Percentiles rank a stretch among this genome's conserved stretches.
Evolutionary conservation across 2,329 filamentous ascomycete genomes (phyloP).

Genomic region (Ilyonectria robusta): DNA sequence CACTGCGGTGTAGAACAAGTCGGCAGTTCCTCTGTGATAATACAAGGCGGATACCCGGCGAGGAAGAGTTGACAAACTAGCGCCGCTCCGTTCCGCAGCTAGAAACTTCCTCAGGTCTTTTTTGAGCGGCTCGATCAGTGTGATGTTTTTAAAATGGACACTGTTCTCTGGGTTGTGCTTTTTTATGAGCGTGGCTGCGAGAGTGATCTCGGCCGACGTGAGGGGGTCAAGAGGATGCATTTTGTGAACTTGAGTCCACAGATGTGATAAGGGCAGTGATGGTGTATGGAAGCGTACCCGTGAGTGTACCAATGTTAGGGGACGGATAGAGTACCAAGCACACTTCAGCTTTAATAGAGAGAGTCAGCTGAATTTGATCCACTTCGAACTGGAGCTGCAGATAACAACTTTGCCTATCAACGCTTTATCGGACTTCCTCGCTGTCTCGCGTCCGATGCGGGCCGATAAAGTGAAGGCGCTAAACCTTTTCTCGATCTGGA

Average conservation of each 20-base stretch:
- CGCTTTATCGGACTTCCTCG: neutral
- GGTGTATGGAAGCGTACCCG: neutral
- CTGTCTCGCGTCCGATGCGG: constrained; percentile 8
- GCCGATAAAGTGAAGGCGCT: constrained; percentile 1
- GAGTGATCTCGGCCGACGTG: constrained; percentile 7
- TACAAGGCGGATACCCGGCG: constrained; percentile 20
- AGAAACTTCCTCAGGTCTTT: constrained; percentile 24
- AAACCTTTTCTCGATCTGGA: neutral
- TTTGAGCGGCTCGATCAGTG: constrained; percentile 30
- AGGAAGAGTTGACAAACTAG: neutral
- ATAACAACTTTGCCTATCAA: neutral
- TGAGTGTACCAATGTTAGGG: neutral
- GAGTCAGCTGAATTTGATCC: neutral
- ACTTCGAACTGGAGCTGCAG: constrained; percentile 3
- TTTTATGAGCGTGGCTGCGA: constrained; percentile 1
- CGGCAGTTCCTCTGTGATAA: constrained; percentile 18
- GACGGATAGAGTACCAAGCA: neutral
- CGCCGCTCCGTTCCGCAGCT: constrained; percentile 16
- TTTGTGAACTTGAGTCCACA: neutral
- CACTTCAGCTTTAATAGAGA: neutral
- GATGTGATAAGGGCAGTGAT: neutral
- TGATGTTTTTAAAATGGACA: constrained; percentile 33
- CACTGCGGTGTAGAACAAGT: constrained; percentile 11
- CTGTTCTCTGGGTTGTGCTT: neutral
- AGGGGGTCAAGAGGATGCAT: constrained; percentile 28